Percentiles rank a stretch among this genome's conserved stretches.
Conservation (phyloP, 2,329 filamentous ascomycete genomes). For the Helotiales sp. region DNA sequence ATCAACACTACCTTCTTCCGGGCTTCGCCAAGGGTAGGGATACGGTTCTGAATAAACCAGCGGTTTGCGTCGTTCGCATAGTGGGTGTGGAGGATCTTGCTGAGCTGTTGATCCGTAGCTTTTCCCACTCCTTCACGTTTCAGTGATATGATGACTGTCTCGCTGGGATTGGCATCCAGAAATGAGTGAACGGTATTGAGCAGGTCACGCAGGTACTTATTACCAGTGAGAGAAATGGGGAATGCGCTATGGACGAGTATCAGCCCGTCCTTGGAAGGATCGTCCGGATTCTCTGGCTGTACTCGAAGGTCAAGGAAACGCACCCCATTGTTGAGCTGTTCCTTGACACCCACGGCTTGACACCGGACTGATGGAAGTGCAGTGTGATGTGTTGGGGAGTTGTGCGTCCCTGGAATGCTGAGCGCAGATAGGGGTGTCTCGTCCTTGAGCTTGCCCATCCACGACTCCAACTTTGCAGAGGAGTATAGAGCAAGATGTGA, state of each 20-base stretch:
- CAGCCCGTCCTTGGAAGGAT: constrained; percentile 67
- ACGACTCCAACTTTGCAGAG: constrained; percentile 69
- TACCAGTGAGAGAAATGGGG: constrained; percentile 81
- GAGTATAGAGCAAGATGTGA: constrained; percentile 70
- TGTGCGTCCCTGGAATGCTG: constrained; percentile 94
- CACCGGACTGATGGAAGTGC: constrained; percentile 93
- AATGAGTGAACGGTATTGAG: constrained; percentile 75
- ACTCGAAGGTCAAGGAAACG: constrained; percentile 94
- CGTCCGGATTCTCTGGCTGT: constrained; percentile 62
- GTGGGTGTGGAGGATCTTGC: constrained; percentile 71
- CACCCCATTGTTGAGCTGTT: constrained; percentile 87
- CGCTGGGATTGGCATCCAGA: constrained; percentile 75
- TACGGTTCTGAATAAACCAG: constrained; percentile 80
- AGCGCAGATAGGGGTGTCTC: constrained; percentile 77
- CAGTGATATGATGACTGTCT: constrained; percentile 83
- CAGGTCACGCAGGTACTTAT: constrained; percentile 77
- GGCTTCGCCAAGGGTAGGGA: constrained; percentile 78
- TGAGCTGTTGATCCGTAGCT: constrained; percentile 79
- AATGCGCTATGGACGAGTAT: constrained; percentile 89
- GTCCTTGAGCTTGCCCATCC: constrained; percentile 82
- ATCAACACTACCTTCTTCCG: constrained; percentile 85
- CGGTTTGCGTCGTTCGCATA: constrained; percentile 65
- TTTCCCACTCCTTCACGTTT: constrained; percentile 90
- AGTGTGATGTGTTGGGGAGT: constrained; percentile 82
- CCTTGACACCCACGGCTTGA: constrained; percentile 76